These are phyloP conservation scores for Leishmania mexicana DNA, from an alignment of 208 protist species.

Conservation along the genomic window DNA sequence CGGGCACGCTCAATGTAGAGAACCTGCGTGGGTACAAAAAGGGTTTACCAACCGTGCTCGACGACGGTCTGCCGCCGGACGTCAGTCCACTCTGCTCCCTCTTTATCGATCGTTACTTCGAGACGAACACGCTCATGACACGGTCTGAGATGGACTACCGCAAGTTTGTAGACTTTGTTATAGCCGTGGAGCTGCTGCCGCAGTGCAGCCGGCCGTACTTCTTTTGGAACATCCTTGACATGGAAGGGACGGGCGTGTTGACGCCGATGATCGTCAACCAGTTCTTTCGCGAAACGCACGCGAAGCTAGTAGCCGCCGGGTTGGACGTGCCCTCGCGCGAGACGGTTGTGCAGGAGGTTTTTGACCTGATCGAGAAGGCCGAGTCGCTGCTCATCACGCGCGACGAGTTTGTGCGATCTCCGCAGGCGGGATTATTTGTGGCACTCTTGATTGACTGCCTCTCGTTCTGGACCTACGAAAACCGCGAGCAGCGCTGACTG, in stretches of 20 bases:
- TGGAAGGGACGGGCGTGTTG: constrained; percentile 68
- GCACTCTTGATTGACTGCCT: constrained; percentile 89
- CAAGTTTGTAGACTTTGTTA: constrained; percentile 93
- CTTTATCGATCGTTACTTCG: constrained; percentile 93
- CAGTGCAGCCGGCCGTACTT: constrained; percentile 77
- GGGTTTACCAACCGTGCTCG: constrained; percentile 79
- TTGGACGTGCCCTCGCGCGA: constrained; percentile 71
- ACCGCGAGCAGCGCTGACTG: constrained; percentile 57
- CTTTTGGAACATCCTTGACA: constrained; percentile 92
- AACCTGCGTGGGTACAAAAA: constrained; percentile 88
- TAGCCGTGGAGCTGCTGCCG: constrained; percentile 87
- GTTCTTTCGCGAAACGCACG: constrained; percentile 91
- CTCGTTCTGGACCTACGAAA: constrained; percentile 92
- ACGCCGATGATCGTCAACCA: constrained; percentile 79
- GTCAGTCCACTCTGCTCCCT: constrained; percentile 76
- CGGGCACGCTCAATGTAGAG: constrained; percentile 80
- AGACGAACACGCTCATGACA: constrained; percentile 88
- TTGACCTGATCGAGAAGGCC: constrained; percentile 86
- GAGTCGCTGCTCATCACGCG: constrained; percentile 85
- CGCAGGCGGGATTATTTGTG: constrained; percentile 84
- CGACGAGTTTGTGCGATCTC: constrained; percentile 80
- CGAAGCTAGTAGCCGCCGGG: constrained; percentile 68
- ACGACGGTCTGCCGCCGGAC: constrained; percentile 78
- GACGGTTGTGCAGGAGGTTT: constrained; percentile 89
- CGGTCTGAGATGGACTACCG: constrained; percentile 91